Evolutionary conservation across 768 basidiomycete species (phyloP).

Genomic region (Amylocystis lapponica): DNA sequence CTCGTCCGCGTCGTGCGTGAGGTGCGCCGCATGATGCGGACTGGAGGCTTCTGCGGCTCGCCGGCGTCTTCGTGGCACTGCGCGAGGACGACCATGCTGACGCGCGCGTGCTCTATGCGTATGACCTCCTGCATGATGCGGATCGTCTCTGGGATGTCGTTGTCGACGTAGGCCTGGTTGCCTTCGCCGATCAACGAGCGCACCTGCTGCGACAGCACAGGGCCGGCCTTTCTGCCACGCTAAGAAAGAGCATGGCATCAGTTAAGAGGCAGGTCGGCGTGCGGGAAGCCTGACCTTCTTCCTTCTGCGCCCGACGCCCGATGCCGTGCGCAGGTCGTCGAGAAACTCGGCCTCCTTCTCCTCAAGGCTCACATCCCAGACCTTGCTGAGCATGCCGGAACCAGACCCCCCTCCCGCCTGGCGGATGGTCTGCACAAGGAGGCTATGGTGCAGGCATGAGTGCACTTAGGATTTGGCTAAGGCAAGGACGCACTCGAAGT

Average conservation of each 20-base stretch:
- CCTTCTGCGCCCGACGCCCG: slow-evolving; percentile 57
- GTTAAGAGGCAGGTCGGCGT: slow-evolving; percentile 7
- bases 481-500: slow-evolving; percentile 40
- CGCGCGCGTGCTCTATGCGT: slow-evolving; percentile 80
- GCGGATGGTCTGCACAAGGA: slow-evolving; percentile 63
- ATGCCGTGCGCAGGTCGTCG: slow-evolving; percentile 68
- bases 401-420: slow-evolving; percentile 40
- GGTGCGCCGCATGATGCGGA: slow-evolving; percentile 86
- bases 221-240: slow-evolving; percentile 46
- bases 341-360: slow-evolving; percentile 65
- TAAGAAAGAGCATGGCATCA: not conserved
- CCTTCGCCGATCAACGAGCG: slow-evolving; percentile 76
- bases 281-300: slow-evolving; percentile 35
- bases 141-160: slow-evolving; percentile 60
- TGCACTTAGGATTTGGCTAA: not conserved
- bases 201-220: slow-evolving; percentile 63
- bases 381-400: slow-evolving; percentile 46
- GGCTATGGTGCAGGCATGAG: slow-evolving; percentile 36
- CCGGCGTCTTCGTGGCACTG: slow-evolving; percentile 73
- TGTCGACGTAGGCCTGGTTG: slow-evolving; percentile 80
- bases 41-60: slow-evolving; percentile 66
- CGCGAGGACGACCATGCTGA: slow-evolving; percentile 87
- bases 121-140: slow-evolving; percentile 88
- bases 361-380: slow-evolving; percentile 72
- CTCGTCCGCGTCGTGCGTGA: slow-evolving; percentile 76